These are phyloP conservation scores for Russula olivacea DNA, from an alignment of 768 basidiomycete species.

Conservation along the genomic window DNA sequence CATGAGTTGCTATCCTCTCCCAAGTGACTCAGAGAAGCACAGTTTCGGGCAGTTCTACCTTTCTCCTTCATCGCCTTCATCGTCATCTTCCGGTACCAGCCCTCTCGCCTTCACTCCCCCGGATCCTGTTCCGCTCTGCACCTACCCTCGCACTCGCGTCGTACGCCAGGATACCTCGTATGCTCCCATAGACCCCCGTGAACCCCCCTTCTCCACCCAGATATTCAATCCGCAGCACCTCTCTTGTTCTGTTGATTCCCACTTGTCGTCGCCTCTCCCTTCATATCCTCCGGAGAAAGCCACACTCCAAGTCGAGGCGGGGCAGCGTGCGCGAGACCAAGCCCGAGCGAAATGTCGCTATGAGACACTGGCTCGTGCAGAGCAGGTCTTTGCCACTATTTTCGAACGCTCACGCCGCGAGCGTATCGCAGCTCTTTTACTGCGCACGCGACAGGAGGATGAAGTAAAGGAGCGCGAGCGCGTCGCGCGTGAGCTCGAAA, in stretches of 20 bases:
- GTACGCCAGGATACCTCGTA: slow-evolving; percentile 4
- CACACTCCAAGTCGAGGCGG: neutral
- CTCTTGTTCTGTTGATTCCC: slow-evolving; percentile 8
- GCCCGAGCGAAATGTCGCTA: slow-evolving; percentile 17
- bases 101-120: slow-evolving; percentile 19
- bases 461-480: slow-evolving; percentile 11
- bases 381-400: slow-evolving; percentile 12
- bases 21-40: slow-evolving; percentile 18
- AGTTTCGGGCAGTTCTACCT: slow-evolving; percentile 1
- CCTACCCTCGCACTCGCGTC: slow-evolving; percentile 3
- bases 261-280: neutral
- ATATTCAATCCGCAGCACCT: slow-evolving; percentile 5
- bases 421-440: slow-evolving; percentile 1
- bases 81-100: slow-evolving; percentile 15
- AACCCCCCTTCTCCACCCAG: neutral
- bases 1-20: slow-evolving; percentile 17
- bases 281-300: neutral
- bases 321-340: slow-evolving; percentile 5
- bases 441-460: slow-evolving; percentile 18
- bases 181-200: slow-evolving; percentile 20
- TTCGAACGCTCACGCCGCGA: slow-evolving; percentile 23
- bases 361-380: slow-evolving; percentile 18
- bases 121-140: slow-evolving; percentile 13
- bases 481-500: slow-evolving; percentile 11
- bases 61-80: slow-evolving; percentile 8